Percentiles rank a stretch among this genome's conserved stretches.
Conservation (phyloP, 768 basidiomycete species). For the Bullera alba region DNA sequence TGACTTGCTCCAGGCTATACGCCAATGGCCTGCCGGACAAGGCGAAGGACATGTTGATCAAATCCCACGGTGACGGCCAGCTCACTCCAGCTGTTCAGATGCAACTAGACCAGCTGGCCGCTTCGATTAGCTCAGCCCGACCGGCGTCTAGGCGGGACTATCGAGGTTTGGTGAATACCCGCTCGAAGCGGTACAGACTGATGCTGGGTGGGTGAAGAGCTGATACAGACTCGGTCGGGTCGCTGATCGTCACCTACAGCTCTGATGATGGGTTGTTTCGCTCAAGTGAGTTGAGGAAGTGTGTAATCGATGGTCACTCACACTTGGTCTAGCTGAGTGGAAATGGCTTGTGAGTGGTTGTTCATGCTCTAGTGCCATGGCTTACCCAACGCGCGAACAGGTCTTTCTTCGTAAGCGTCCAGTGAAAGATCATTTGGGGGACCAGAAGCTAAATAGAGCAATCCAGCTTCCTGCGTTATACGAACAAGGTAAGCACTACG, state of each 20-base stretch:
- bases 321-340: slow-evolving; percentile 19
- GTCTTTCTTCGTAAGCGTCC: background rate
- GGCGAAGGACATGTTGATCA: slow-evolving; percentile 13
- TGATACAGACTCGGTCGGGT: background rate
- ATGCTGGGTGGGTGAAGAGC: slow-evolving; percentile 8
- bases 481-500: slow-evolving; percentile 11
- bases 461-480: slow-evolving; percentile 14
- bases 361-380: slow-evolving; percentile 1
- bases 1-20: slow-evolving; percentile 13
- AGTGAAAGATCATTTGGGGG: background rate
- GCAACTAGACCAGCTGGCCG: slow-evolving; percentile 16
- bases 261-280: background rate
- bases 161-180: slow-evolving; percentile 5
- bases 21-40: slow-evolving; percentile 15
- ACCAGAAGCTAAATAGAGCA: no score
- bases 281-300: slow-evolving; percentile 19
- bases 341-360: slow-evolving; percentile 10
- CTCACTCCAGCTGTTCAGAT: slow-evolving; percentile 15
- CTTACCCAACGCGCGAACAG: slow-evolving; percentile 3
- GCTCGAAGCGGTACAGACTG: slow-evolving; percentile 13
- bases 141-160: slow-evolving; percentile 17
- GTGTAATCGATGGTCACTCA: no score
- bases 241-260: background rate
- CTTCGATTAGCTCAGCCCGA: background rate
- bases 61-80: slow-evolving; percentile 22